phyloP scores from a whole-genome alignment of 192 early-diverging fungal species.

The Podila epigama region DNA sequence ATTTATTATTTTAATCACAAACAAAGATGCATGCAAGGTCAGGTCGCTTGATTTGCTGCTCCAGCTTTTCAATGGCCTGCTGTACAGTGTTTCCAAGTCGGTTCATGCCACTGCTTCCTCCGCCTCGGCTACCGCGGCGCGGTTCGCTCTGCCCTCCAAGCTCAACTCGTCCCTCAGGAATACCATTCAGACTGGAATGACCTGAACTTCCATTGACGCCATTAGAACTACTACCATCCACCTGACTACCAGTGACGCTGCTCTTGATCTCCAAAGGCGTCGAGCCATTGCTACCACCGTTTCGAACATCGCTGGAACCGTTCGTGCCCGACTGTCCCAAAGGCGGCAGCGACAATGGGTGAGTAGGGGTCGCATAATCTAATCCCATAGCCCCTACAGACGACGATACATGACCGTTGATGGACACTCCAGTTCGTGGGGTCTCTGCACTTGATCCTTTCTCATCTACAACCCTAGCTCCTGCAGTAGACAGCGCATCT shows the following conservation, averaged over 20 bases:
- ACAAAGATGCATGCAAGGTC: constrained; percentile 44
- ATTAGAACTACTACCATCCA: too few relatives aligned
- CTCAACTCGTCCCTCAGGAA: constrained; percentile 36
- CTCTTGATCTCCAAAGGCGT: neutral
- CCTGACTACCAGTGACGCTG: too few relatives aligned
- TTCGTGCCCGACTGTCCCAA: too few relatives aligned
- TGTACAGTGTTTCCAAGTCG: too few relatives aligned
- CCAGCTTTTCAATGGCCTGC: constrained; percentile 23
- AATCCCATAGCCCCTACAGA: neutral
- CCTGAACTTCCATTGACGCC: constrained; percentile 18
- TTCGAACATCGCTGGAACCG: too few relatives aligned
- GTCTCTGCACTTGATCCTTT: too few relatives aligned
- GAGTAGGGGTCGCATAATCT: neutral
- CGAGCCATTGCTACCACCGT: too few relatives aligned
- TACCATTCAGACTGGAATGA: constrained; percentile 24
- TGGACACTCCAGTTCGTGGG: too few relatives aligned
- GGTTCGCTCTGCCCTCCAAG: constrained; percentile 22
- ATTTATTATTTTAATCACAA: constrained; percentile 1
- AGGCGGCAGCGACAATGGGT: neutral
- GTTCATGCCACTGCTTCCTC: neutral
- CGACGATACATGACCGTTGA: too few relatives aligned
- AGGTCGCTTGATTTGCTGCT: constrained; percentile 35
- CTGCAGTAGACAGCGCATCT: too few relatives aligned
- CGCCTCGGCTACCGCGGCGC: neutral
- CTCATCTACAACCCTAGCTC: too few relatives aligned